phyloP scores from a whole-genome alignment of 1,284 basidiomycete species.

The Amylostereum chailletii region DNA sequence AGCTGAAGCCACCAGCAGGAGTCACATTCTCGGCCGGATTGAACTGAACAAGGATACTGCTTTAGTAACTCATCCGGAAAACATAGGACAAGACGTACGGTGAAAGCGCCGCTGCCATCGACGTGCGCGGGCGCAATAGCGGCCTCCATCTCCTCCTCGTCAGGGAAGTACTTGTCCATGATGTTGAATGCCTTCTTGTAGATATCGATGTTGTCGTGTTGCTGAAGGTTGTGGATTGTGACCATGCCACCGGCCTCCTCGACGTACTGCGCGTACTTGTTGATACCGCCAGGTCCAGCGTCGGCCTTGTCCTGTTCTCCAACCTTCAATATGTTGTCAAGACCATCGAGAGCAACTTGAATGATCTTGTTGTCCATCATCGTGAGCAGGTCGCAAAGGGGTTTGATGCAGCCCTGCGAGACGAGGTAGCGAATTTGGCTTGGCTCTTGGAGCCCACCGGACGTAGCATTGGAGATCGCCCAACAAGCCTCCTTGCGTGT shows the following conservation, averaged over 20 bases:
- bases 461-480: slow-evolving; percentile 99
- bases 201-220: slow-evolving; percentile 99
- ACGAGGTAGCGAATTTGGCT: slow-evolving; percentile 98
- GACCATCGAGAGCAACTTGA: slow-evolving; percentile 92
- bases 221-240: slow-evolving; percentile 97
- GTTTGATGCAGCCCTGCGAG: slow-evolving; percentile 96
- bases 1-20: slow-evolving; percentile 92
- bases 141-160: slow-evolving; percentile 78
- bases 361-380: slow-evolving; percentile 99
- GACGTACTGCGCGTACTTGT: slow-evolving; percentile 91
- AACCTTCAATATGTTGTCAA: slow-evolving; percentile 98
- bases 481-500: slow-evolving; percentile 99
- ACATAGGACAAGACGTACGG: slow-evolving; percentile 44
- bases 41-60: slow-evolving; percentile 41
- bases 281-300: slow-evolving; percentile 76
- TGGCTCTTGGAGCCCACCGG: slow-evolving; percentile 95
- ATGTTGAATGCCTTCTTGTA: slow-evolving; percentile 99
- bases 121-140: slow-evolving; percentile 77
- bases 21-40: slow-evolving; percentile 77
- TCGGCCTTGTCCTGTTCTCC: slow-evolving; percentile 93
- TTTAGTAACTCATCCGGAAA: slow-evolving; percentile 5
- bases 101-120: slow-evolving; percentile 85
- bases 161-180: slow-evolving; percentile 94
- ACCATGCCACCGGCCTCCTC: slow-evolving; percentile 99
- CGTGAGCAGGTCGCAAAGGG: slow-evolving; percentile 90